Evolutionary conservation across 1,284 basidiomycete genomes (phyloP).

Genomic region (Peniophora sp.): DNA sequence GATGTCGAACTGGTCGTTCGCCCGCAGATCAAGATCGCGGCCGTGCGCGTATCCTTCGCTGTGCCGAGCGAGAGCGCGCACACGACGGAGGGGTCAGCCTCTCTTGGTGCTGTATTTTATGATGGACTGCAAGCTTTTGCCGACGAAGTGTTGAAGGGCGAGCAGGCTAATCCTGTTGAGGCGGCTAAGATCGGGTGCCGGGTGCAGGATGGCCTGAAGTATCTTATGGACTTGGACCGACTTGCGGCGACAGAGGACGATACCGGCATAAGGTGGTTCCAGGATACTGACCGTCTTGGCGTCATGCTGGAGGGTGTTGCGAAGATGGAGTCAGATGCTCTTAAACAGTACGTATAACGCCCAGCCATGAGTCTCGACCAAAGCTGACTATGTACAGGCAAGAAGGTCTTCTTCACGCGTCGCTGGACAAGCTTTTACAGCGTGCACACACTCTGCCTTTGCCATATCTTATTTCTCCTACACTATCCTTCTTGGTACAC

Average conservation of each 20-base stretch:
- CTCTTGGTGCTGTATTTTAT: conserved; percentile 55
- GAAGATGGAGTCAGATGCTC: conserved; percentile 39
- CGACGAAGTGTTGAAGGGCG: conserved; percentile 50
- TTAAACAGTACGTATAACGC: conserved; percentile 39
- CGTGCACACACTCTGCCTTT: conserved; percentile 60
- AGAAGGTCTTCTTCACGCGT: conserved; percentile 22
- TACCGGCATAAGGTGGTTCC: conserved; percentile 67
- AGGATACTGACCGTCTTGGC: conserved; percentile 47
- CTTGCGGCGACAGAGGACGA: conserved; percentile 52
- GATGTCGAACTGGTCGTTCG: conserved; percentile 57
- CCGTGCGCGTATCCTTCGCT: conserved; percentile 68
- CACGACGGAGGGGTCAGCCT: conserved; percentile 38
- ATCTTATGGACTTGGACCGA: conserved; percentile 64
- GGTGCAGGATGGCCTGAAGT: conserved; percentile 50
- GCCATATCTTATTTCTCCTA: conserved; percentile 57
- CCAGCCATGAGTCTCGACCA: background rate
- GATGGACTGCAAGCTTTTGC: conserved; percentile 48
- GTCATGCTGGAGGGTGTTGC: conserved; percentile 42
- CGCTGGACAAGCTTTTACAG: conserved; percentile 61
- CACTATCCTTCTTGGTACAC: conserved; percentile 63
- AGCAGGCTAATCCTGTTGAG: conserved; percentile 38
- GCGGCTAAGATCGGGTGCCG: conserved; percentile 38
- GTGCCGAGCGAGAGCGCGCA: conserved; percentile 35
- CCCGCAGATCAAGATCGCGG: conserved; percentile 34
- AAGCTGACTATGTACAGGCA: conserved; percentile 22